These are phyloP conservation scores for Amauroascus niger DNA, from an alignment of 2,329 filamentous ascomycete species.

Conservation along the genomic window DNA sequence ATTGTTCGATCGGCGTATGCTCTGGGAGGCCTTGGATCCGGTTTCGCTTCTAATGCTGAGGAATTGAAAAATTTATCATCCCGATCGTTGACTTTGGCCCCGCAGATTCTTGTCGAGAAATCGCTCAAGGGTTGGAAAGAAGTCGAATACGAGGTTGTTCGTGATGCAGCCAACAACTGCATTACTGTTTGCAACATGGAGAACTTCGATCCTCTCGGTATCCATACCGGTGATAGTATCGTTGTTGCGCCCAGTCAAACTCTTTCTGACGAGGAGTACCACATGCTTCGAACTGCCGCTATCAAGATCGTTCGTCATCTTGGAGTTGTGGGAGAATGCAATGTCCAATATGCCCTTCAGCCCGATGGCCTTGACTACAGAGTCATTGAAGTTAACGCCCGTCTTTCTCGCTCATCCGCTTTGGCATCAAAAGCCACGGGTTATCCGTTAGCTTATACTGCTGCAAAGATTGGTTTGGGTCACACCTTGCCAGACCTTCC, in stretches of 20 bases:
- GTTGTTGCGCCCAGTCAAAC: slow-evolving; percentile 96
- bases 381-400: slow-evolving; percentile 97
- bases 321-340: slow-evolving; percentile 95
- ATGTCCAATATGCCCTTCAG: slow-evolving; percentile 94
- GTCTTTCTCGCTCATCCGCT: slow-evolving; percentile 93
- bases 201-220: slow-evolving; percentile 95
- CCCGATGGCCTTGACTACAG: slow-evolving; percentile 95
- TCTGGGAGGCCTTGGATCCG: slow-evolving; percentile 88
- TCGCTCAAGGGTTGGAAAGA: slow-evolving; percentile 99
- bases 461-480: slow-evolving; percentile 94
- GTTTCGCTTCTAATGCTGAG: slow-evolving; percentile 87
- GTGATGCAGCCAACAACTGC: slow-evolving; percentile 95
- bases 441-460: slow-evolving; percentile 93
- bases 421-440: slow-evolving; percentile 96
- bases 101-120: slow-evolving; percentile 96
- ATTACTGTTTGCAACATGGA: slow-evolving; percentile 99
- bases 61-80: slow-evolving; percentile 91
- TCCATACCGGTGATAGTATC: slow-evolving; percentile 97
- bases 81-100: slow-evolving; percentile 81
- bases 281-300: slow-evolving; percentile 94
- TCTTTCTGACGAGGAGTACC: slow-evolving; percentile 94
- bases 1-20: slow-evolving; percentile 97
- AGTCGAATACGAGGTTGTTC: slow-evolving; percentile 95
- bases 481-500: slow-evolving; percentile 91
- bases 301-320: slow-evolving; percentile 98